Conservation (phyloP, 2,329 filamentous ascomycete genomes). For the Microsporum canis region DNA sequence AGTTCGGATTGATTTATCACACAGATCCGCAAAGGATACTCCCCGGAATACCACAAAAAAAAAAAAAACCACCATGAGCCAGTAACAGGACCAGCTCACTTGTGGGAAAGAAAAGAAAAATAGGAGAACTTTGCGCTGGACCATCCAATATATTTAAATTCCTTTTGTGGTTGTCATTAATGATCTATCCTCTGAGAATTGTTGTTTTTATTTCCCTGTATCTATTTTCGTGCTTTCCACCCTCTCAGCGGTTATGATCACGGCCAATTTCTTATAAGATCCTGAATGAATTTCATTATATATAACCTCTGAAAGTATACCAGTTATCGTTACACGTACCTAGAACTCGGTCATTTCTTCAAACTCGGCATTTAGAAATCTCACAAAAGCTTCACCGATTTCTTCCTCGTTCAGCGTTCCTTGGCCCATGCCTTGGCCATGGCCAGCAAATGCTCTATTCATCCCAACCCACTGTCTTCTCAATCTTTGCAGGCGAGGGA, state of each 20-base stretch:
- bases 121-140: not conserved
- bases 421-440: constrained; percentile 26
- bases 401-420: constrained; percentile 26
- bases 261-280: not conserved
- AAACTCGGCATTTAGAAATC: constrained; percentile 37
- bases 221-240: not conserved
- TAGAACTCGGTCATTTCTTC: constrained; percentile 16
- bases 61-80: not conserved
- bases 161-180: not conserved
- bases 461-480: constrained; percentile 38
- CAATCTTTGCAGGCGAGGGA: constrained; percentile 35
- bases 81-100: not conserved
- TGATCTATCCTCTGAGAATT: not conserved
- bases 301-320: not conserved
- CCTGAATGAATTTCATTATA: not conserved
- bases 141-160: not conserved
- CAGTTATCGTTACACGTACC: not conserved
- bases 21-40: not conserved
- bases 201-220: not conserved
- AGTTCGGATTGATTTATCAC: not conserved
- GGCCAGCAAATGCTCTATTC: constrained; percentile 31
- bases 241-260: not conserved
- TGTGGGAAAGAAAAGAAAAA: not conserved
- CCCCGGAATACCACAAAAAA: not conserved
- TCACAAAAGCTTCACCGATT: constrained; percentile 36